Conservation (phyloP, 2,329 filamentous ascomycete species). For the Colletotrichum tofieldiae region DNA sequence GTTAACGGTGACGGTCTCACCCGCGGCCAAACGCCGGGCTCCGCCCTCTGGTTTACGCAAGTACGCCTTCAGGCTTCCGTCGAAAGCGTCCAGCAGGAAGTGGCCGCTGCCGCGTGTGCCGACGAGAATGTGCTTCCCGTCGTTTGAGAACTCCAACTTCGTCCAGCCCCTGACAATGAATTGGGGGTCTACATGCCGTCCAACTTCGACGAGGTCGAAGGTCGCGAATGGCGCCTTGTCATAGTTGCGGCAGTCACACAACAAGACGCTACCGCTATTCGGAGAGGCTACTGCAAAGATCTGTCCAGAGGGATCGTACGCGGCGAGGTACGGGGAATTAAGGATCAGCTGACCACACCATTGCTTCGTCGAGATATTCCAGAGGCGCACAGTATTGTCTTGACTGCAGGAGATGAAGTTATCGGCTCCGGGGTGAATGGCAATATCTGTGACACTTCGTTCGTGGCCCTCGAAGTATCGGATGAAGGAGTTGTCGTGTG, state of each 20-base stretch:
- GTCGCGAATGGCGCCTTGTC: slow-evolving; percentile 91
- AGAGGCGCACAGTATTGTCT: slow-evolving; percentile 92
- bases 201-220: slow-evolving; percentile 81
- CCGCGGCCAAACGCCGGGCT: slow-evolving; percentile 67
- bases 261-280: slow-evolving; percentile 81
- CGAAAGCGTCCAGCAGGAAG: slow-evolving; percentile 94
- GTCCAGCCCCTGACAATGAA: slow-evolving; percentile 84
- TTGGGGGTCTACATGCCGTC: slow-evolving; percentile 65
- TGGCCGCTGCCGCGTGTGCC: slow-evolving; percentile 89
- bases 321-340: slow-evolving; percentile 84
- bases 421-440: slow-evolving; percentile 88
- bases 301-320: slow-evolving; percentile 92
- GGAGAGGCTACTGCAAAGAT: slow-evolving; percentile 93
- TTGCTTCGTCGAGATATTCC: slow-evolving; percentile 88
- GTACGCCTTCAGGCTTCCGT: slow-evolving; percentile 84
- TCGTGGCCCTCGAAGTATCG: slow-evolving; percentile 96
- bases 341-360: slow-evolving; percentile 86
- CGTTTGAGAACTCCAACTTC: slow-evolving; percentile 94
- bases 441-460: slow-evolving; percentile 84
- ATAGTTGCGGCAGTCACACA: slow-evolving; percentile 95
- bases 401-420: slow-evolving; percentile 92
- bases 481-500: slow-evolving; percentile 96
- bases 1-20: slow-evolving; percentile 60
- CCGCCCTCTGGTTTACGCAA: slow-evolving; percentile 72
- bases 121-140: slow-evolving; percentile 88